Conservation (phyloP, 768 basidiomycete genomes). For the Omphalotus guepiniiformis region DNA sequence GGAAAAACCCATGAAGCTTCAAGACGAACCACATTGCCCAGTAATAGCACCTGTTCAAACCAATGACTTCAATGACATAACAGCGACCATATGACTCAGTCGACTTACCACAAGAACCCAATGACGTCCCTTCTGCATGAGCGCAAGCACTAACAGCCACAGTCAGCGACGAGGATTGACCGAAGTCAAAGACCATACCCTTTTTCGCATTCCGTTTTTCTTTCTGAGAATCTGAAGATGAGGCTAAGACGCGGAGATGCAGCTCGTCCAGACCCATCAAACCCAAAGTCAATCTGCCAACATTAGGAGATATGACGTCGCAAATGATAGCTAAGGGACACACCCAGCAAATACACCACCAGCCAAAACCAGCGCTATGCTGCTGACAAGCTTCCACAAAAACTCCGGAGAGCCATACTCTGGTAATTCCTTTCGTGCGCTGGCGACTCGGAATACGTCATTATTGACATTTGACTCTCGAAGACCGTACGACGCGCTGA, state of each 20-base stretch:
- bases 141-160: slow-evolving; percentile 37
- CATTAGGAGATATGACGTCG: neutral
- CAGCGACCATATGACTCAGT: slow-evolving; percentile 1
- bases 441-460: slow-evolving; percentile 1
- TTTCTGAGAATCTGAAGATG: slow-evolving; percentile 68
- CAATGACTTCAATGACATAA: neutral
- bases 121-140: slow-evolving; percentile 69
- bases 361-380: slow-evolving; percentile 64
- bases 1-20: neutral
- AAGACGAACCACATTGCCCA: slow-evolving; percentile 76
- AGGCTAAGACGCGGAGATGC: slow-evolving; percentile 79
- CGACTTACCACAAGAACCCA: slow-evolving; percentile 87
- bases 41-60: slow-evolving; percentile 62
- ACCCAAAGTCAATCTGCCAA: slow-evolving; percentile 76
- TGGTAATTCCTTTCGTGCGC: no score
- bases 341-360: slow-evolving; percentile 95
- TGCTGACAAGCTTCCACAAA: slow-evolving; percentile 68
- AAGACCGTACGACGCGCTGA: neutral
- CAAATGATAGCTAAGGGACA: neutral
- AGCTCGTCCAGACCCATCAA: slow-evolving; percentile 93
- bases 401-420: slow-evolving; percentile 54
- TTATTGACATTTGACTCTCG: neutral
- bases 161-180: neutral
- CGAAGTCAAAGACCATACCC: slow-evolving; percentile 36
- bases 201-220: slow-evolving; percentile 70